Conservation (phyloP, 148 eudicot species). For the Nyssa sinensis region DNA sequence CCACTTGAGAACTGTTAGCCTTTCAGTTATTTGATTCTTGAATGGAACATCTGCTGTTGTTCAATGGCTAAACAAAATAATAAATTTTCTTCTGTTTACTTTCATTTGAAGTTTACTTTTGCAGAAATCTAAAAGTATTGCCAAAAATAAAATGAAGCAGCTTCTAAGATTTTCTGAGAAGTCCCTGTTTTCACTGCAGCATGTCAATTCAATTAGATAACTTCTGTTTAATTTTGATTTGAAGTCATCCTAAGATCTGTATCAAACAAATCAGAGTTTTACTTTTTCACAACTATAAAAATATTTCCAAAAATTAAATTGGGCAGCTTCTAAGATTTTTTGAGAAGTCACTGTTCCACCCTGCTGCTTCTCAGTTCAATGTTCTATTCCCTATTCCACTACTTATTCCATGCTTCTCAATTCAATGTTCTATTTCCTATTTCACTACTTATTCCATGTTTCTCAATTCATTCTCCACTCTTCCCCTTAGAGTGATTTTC, state of each 20-base stretch:
- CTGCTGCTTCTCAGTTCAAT: not conserved
- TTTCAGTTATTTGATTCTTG: not conserved
- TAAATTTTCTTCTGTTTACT: not conserved
- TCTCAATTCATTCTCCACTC: not conserved
- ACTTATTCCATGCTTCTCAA: not conserved
- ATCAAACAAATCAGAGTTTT: not conserved
- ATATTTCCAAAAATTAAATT: too few relatives aligned
- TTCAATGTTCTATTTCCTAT: too few relatives aligned
- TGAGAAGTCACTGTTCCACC: not conserved
- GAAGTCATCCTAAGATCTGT: not conserved
- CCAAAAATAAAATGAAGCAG: not conserved
- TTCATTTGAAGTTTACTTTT: not conserved
- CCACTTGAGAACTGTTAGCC: not conserved
- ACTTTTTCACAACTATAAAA: not conserved
- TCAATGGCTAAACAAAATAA: not conserved
- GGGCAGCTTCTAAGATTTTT: not conserved
- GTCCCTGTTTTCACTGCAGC: too few relatives aligned
- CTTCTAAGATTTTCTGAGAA: not conserved
- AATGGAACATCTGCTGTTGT: not conserved
- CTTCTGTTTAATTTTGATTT: too few relatives aligned
- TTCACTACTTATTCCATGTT: not conserved
- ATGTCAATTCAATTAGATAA: too few relatives aligned
- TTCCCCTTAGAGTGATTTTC: not conserved
- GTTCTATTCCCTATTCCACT: not conserved
- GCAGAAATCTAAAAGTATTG: not conserved